Evolutionary conservation across 768 basidiomycete species (phyloP), one percentile per base, ranked within the genome.

Genomic region (Bullera alba): DNA sequence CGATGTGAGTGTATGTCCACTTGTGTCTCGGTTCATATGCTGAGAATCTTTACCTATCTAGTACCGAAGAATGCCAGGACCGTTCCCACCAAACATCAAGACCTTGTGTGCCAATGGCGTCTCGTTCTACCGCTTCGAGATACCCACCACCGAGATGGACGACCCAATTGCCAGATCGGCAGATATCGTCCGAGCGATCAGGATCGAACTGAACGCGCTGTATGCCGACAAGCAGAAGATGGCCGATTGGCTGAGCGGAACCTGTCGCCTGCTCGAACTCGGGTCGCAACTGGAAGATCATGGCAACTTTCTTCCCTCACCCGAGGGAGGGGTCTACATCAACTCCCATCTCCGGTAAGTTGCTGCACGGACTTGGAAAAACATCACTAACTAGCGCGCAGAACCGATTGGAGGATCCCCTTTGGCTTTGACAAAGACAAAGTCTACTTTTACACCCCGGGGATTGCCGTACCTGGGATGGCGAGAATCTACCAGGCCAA

Each of bases 281-380:
- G 27, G n/a, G n/a, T 25, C 32, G 45, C 45, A 29, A 34, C 34
- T n/a, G 23, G 15, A 14, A 29, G 21, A 15, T 29, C 28, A 21
- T 25, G 10, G 7, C 45, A 46, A 8, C 12, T 46, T 30, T 14
- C 34, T 14, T 25, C 34, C 7, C 45, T 29, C 12, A 19, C 45
- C 14, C 25, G 21, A 22, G 14, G 29, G 6, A 29, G 34, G 29
- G 28, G 28, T 14, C 5, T 46, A n/a, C 25, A 21, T 46, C 15
- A 46, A 46, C 34, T 46, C 45, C 15, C 28, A 46, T 22, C 21
- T 46, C 15, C 7, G 45, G 45, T 46, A 17, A 15, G 45, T n/a
- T n/a, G n/a, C n/a, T n/a, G n/a, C n/a, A n/a, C n/a, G n/a, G n/a
- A n/a, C n/a, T n/a, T n/a, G n/a, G n/a, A n/a, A n/a, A n/a, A n/a